Evolutionary conservation across 2,329 filamentous ascomycete genomes (phyloP), one percentile per base, ranked within the genome.

Genomic region (Sclerotinia minor): DNA sequence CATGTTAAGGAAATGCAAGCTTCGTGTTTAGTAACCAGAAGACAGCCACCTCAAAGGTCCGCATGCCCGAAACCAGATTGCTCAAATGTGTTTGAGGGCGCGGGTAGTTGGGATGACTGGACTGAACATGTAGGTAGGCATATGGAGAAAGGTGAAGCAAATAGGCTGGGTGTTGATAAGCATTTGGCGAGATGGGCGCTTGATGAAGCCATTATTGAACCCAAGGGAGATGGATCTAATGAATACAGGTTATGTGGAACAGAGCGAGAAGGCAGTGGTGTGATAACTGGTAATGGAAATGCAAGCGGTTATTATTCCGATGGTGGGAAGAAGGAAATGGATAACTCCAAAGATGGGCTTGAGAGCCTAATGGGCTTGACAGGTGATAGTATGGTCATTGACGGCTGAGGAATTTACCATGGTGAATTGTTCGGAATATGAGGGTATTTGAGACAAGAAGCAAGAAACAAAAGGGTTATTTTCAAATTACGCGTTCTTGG

Each of bases 111-210:
- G 94, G 92, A 97, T 68, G 88, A 92, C 72, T 91, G 93, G 80
- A 95, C 95, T 69, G 94, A 98, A 77, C 94, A 98, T 77, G 89
- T 97, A 0, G 94, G 94, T 0, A 84, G 90, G 58, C 94, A 98
- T 77, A 90, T 96, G 82, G 94, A 97, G 78, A 89, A 89, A 71
- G 85, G 86, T 8, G 87, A 89, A 70, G 86, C 84, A 4, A 79
- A 80, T 32, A 78, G 80, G 32, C 79, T 89, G 24, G 85, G 83
- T 0, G 85, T 89, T 6, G 87, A 89, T 71, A 77, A 78, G 1
- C 77, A 87, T 50, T 77, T 90, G 54, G 83, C 85, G 0, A 80
- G 84, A 68, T 90, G 87, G 86, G 87, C 87, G 5, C 77, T 89
- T 26, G 84, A 87, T 0, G 86, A 89, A 73, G 82, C 81, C 8